Conservation (phyloP, 2,329 filamentous ascomycete genomes). For the Colletotrichum magnum region DNA sequence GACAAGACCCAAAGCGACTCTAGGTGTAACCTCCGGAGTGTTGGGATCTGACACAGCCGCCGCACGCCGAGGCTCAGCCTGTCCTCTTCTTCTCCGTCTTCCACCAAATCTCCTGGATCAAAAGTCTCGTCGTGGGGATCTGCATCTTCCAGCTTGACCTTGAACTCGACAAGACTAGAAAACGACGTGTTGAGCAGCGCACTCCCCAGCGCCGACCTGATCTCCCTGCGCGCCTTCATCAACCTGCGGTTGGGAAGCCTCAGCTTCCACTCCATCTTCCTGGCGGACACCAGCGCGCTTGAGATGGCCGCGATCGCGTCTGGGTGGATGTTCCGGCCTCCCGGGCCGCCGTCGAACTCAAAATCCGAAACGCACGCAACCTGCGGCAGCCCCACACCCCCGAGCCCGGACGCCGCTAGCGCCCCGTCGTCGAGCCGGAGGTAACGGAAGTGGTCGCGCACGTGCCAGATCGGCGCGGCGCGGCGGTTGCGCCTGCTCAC, state of each 20-base stretch:
- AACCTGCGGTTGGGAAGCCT: constrained; percentile 4
- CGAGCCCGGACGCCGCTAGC: neutral
- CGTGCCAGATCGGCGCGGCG: constrained; percentile 3
- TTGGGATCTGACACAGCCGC: neutral
- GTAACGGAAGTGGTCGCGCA: constrained; percentile 7
- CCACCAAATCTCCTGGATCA: neutral
- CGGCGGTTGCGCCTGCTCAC: neutral
- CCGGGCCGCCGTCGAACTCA: neutral
- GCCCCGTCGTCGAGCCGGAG: neutral
- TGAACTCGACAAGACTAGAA: constrained; percentile 16
- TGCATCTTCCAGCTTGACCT: constrained; percentile 5
- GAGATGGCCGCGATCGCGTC: neutral
- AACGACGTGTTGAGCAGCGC: constrained; percentile 8
- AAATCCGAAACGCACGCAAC: constrained; percentile 16
- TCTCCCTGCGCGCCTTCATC: neutral
- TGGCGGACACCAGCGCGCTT: neutral
- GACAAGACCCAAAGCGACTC: constrained; percentile 13
- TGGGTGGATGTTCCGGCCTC: constrained; percentile 6
- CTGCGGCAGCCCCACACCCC: neutral
- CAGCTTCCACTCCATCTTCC: constrained; percentile 12
- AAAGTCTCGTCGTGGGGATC: constrained; percentile 6
- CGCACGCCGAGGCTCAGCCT: constrained; percentile 1
- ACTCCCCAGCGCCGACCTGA: constrained; percentile 3
- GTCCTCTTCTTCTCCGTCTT: neutral
- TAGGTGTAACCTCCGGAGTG: neutral